Conservation (phyloP, 371 early-diverging fungal genomes). For the Rhizomucor pusillus region DNA sequence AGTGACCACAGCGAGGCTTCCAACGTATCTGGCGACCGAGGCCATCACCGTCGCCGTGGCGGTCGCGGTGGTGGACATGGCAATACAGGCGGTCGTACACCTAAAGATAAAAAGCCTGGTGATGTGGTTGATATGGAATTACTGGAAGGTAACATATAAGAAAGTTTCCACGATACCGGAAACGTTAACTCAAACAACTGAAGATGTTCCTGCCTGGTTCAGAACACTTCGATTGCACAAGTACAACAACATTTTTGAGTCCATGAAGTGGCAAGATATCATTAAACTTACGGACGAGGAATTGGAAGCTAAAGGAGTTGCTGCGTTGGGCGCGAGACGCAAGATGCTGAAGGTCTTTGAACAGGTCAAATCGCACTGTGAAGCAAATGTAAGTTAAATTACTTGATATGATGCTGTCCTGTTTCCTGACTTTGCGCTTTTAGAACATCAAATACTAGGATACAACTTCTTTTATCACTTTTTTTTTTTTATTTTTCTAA, state of each 20-base stretch:
- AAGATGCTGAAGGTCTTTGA: constrained; percentile 97
- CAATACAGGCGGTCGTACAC: constrained; percentile 22
- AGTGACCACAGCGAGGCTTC: constrained; percentile 51
- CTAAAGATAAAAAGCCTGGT: constrained; percentile 71
- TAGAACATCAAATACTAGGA: constrained; percentile 14
- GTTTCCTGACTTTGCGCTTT: too few species aligned
- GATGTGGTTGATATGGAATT: constrained; percentile 73
- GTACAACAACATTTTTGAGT: constrained; percentile 85
- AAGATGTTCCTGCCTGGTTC: constrained; percentile 91
- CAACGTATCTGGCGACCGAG: constrained; percentile 8
- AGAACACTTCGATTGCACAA: constrained; percentile 90
- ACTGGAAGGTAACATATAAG: constrained; percentile 54
- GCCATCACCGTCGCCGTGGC: constrained; percentile 7
- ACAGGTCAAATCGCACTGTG: constrained; percentile 60
- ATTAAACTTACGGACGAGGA: constrained; percentile 82
- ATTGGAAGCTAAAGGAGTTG: constrained; percentile 82
- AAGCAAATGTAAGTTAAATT: constrained; percentile 42
- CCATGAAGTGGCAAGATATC: constrained; percentile 86
- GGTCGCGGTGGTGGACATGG: not conserved
- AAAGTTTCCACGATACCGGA: not conserved
- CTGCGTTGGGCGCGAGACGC: constrained; percentile 92
- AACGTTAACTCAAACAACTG: not conserved
- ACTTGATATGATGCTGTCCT: not conserved
- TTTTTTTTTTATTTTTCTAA: constrained; percentile 3
- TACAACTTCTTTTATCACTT: not conserved